phyloP scores from a whole-genome alignment of 2,329 filamentous ascomycete species.

The Coniochaeta prunicola region DNA sequence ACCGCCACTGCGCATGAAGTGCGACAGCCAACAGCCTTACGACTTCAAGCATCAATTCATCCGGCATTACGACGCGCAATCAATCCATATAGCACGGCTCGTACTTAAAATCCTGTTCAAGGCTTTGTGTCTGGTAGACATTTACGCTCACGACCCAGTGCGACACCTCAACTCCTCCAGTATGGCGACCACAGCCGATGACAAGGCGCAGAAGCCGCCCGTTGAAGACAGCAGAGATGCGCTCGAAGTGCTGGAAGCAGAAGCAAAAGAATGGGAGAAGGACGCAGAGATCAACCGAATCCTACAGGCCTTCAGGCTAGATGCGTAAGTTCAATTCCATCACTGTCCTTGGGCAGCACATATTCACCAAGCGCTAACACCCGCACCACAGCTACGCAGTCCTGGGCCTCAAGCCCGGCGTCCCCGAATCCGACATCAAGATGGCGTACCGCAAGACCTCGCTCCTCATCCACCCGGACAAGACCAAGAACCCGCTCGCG shows the following conservation, averaged over 20 bases:
- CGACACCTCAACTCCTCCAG: conserved; percentile 4
- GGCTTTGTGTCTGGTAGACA: not conserved
- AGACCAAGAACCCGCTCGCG: conserved; percentile 82
- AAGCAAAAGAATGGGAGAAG: conserved; percentile 90
- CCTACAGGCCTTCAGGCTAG: conserved; percentile 74
- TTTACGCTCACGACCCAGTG: not conserved
- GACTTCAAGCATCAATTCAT: not conserved
- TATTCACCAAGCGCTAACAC: conserved; percentile 1
- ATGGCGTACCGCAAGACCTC: conserved; percentile 91
- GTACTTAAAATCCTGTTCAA: too few species aligned
- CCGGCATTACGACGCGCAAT: not conserved
- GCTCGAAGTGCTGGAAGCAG: conserved; percentile 72
- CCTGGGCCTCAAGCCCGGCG: conserved; percentile 89
- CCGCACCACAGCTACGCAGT: conserved; percentile 65
- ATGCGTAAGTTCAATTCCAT: conserved; percentile 36
- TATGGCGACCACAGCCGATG: conserved; percentile 44
- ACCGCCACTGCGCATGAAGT: not conserved
- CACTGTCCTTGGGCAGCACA: not conserved
- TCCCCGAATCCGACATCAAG: conserved; percentile 95
- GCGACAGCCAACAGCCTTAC: not conserved
- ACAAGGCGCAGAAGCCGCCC: conserved; percentile 16
- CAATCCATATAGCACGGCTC: not conserved
- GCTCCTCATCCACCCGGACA: conserved; percentile 98
- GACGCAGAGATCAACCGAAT: conserved; percentile 96
- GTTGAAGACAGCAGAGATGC: conserved; percentile 46